Conservation (phyloP, 306 rosid genomes). For the Datisca glomerata region DNA sequence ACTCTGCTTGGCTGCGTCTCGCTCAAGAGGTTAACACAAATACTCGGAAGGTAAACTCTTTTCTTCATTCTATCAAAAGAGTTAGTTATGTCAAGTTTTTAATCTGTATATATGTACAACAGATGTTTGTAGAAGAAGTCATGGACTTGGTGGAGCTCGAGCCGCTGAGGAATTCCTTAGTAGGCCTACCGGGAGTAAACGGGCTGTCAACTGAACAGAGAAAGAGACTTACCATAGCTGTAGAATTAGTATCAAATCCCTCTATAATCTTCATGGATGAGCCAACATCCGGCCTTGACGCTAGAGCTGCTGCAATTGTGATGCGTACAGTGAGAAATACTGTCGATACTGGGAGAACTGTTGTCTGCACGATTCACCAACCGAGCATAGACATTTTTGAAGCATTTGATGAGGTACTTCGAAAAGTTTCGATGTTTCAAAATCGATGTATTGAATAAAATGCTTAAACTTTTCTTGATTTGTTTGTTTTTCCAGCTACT, state of each 20-base stretch:
- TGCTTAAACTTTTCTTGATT: no score
- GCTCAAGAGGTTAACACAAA: conserved; percentile 18
- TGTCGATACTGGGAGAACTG: conserved; percentile 36
- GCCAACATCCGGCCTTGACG: conserved; percentile 44
- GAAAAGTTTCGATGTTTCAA: no score
- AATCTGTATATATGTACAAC: no score
- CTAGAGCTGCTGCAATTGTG: conserved; percentile 42
- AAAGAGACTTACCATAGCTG: conserved; percentile 38
- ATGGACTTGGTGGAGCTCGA: conserved; percentile 36
- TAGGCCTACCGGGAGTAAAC: conserved; percentile 33
- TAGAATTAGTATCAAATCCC: conserved; percentile 37
- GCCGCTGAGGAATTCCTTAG: conserved; percentile 23
- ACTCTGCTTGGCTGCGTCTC: conserved; percentile 63
- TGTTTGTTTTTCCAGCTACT: conserved; percentile 15
- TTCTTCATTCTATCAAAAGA: no score
- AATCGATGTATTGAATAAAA: no score
- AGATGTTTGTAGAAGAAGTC: conserved; percentile 39
- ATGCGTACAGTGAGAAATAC: conserved; percentile 43
- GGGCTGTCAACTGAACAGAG: conserved; percentile 40
- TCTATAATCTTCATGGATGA: conserved; percentile 46
- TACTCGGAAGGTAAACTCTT: conserved; percentile 42
- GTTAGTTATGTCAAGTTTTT: no score
- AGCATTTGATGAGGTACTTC: conserved; percentile 36
- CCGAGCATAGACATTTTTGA: conserved; percentile 41
- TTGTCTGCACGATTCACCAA: conserved; percentile 41